Base-by-base conservation (phyloP, 2,329 filamentous ascomycete genomes). In the Pochonia chlamydosporia region DNA sequence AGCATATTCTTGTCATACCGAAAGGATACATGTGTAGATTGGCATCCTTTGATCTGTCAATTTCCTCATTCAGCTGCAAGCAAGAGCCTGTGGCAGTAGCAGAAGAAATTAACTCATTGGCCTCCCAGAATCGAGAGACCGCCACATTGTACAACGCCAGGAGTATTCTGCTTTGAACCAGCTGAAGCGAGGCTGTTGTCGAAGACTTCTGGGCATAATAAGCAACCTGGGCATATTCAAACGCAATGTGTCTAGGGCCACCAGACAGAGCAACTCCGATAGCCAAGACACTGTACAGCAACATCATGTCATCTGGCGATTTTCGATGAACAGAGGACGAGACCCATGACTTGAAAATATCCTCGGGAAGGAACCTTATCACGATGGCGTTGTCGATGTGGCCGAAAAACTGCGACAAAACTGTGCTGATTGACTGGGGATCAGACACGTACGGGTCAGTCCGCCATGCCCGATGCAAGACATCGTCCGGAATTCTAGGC, bases 91-190 rank as follows among this genome's bases (percentile, higher is more conserved):
- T 75, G 45, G 81, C 76, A 23, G 85, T 67, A 3, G 83, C 84
- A 3, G 75, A 72, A 13, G 81, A 82, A 40, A 78, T 75, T 53
- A 81, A 78, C 54, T 88, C 84, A 69, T 76, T 82, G 6, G 81
- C 79, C 42, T 82, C 76, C 36, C 72, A 70, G 31, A 74, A 65
- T n/a, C 78, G 76, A 13, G 78, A 78, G 20, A 75, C 73, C 1
- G 83, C 78, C 50, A 84, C 79, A 53, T 82, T 79, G 63, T 84
- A 87, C 6, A 87, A 65, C 18, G 79, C 76, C 33, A 89, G 71
- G 14, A 88, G 70, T n/a, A 89, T 67, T 46, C 82, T 76, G 40
- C 76, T 78, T 59, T 89, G 85, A 11, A 83, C 79, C 39, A 88
- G 67, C 54, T 87, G 81, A 42, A 89, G 63, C 28, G 63, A 63